Evolutionary conservation across 345 rosid genomes (phyloP), one percentile per base, ranked within the genome.

Genomic region (Draba incana): DNA sequence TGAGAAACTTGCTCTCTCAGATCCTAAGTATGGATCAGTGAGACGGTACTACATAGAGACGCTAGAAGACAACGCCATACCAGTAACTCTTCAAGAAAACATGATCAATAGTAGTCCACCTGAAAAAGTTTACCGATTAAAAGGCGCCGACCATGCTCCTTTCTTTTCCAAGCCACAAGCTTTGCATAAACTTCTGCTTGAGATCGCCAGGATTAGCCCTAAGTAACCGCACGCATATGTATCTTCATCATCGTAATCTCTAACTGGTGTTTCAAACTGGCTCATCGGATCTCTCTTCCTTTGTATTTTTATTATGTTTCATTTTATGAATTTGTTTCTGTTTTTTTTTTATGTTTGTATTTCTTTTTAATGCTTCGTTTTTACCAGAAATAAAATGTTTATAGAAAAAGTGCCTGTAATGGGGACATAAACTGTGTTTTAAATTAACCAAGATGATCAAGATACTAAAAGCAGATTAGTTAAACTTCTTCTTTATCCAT

Each of bases 101-200:
- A 88, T 92, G 99, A 74, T 86, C 51, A 88, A 79, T 41, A 70
- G 86, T n/a, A 81, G 84, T 57, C 89, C 97, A 9, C 98, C 98
- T 0, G 97, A 95, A 69, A 81, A 81, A 15, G 89, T 88, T 24
- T 92, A 86, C 70, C 83, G 78, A 23, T 69, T 94, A 39, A 94
- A 83, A 83, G 99, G 99, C 8, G 84, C 97, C 5, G 99, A 94
- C 48, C 99, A 94, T 81, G 90, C 99, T 8, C 98, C 99, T 8
- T 94, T 94, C 80, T 94, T 94, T 83, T 94, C 98, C n/a, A 94
- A 89, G 82, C 99, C 99, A 77, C 99, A 91, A 79, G 89, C 92
- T 58, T 81, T 94, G 41, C 99, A 94, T 77, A 91, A 86, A 79
- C 37, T 86, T 75, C 62, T 92, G 70, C 86, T 89, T 64, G 98